Evolutionary conservation across 1,139 yeast species (phyloP), one percentile per base, ranked within the genome.

Genomic region (Hemisphaericaspora subhashii): DNA sequence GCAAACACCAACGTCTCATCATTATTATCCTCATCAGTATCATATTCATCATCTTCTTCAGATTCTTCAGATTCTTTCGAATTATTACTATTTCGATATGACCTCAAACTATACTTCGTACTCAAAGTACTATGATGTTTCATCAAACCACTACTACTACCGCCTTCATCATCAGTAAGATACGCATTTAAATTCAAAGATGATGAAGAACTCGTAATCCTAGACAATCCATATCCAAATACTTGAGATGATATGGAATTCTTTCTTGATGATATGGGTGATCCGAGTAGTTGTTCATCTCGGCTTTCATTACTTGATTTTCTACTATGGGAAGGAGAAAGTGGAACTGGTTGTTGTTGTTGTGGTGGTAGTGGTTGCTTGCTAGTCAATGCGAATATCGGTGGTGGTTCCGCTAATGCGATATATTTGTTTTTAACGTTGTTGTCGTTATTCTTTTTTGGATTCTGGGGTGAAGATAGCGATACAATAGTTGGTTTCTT

Each of bases 171-270:
- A 43, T 70, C 76, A 4, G 74, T 69, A 36, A 72, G 56, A 43
- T 69, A 72, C 7, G 74, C 76, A 46, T 72, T 66, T 37, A 72
- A 58, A 45, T 72, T 72, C 30, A 72, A 57, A 26, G 74, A 67
- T 23, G 74, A 66, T 39, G 65, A 65, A 15, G 73, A 66, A 45
- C 74, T 68, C 31, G 75, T 60, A 23, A 71, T 67, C 30, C 68
- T 53, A 37, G 62, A 52, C 10, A 70, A 51, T 5, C 62, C 63
- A 38, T 53, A 54, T 4, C 55, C 61, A 23, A 54, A 48, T 5
- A 52, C 40, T 8, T 40, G 36, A 4, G 35, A 39, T 2, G 66
- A 58, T 3, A 28, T n/a, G 46, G 71, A 64, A 43, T 56, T 60
- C 37, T 60, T 60, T 11, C 67, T 46, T 6, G 44, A 39, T 3